Conservation (phyloP, 1,284 basidiomycete genomes). For the Salmacisia buchloeana region DNA sequence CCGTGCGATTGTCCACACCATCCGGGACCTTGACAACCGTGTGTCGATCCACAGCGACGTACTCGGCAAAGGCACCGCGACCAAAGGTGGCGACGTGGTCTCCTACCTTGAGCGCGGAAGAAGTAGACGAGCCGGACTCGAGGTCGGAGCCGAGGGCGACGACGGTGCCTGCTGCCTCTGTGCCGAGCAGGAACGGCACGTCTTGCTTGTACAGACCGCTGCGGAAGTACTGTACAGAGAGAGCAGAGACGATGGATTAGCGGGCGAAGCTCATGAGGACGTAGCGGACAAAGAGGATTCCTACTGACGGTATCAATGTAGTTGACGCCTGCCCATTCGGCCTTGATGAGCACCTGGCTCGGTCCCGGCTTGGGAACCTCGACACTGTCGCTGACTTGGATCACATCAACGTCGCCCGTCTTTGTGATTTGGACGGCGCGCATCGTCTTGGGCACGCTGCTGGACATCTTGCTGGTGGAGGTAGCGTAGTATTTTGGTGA, state of each 20-base stretch:
- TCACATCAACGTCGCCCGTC: constrained; percentile 70
- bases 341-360: constrained; percentile 73
- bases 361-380: constrained; percentile 63
- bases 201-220: constrained; percentile 55
- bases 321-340: constrained; percentile 53
- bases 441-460: constrained; percentile 51
- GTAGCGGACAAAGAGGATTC: constrained; percentile 13
- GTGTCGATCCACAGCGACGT: constrained; percentile 64
- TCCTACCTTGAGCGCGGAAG: constrained; percentile 57
- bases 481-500: too few species aligned
- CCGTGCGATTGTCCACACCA: constrained; percentile 61
- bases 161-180: constrained; percentile 72
- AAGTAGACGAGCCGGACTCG: not conserved
- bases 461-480: too few species aligned
- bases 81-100: constrained; percentile 61
- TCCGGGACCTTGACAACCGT: constrained; percentile 59
- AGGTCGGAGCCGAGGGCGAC: constrained; percentile 56
- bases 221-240: constrained; percentile 31
- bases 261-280: constrained; percentile 22
- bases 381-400: constrained; percentile 61
- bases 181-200: constrained; percentile 71
- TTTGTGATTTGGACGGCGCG: constrained; percentile 56
- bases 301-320: constrained; percentile 61
- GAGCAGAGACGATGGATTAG: not conserved
- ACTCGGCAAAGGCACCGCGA: constrained; percentile 68